Evolutionary conservation across 2,329 filamentous ascomycete genomes (phyloP).

Genomic region (Cladosporium cucumerinum): DNA sequence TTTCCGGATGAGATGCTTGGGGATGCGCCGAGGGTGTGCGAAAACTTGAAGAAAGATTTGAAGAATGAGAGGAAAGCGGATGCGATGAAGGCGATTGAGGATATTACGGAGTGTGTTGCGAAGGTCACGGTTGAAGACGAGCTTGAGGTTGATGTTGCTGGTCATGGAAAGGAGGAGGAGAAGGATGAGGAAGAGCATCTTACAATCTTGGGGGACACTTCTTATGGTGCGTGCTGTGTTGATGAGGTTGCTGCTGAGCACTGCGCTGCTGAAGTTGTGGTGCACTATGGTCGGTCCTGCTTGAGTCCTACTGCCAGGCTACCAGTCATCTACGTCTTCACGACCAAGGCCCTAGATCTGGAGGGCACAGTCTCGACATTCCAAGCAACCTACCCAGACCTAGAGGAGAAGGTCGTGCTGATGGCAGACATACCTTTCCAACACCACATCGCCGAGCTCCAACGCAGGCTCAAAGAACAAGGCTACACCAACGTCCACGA

Average conservation of each 20-base stretch:
- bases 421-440: conserved; percentile 90
- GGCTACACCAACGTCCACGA: conserved; percentile 71
- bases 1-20: conserved; percentile 91
- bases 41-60: conserved; percentile 47
- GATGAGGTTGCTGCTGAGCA: conserved; percentile 97
- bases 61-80: background rate
- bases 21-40: conserved; percentile 78
- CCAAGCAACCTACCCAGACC: conserved; percentile 63
- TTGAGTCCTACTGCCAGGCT: conserved; percentile 83
- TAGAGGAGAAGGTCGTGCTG: conserved; percentile 64
- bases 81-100: conserved; percentile 1
- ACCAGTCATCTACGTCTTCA: conserved; percentile 89
- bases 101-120: background rate
- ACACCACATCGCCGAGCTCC: conserved; percentile 64
- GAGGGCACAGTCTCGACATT: conserved; percentile 61
- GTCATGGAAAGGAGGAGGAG: background rate
- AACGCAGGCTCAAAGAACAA: conserved; percentile 49
- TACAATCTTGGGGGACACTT: conserved; percentile 90
- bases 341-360: conserved; percentile 64
- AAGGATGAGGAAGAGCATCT: conserved; percentile 50
- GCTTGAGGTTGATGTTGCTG: conserved; percentile 9
- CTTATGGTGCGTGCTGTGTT: conserved; percentile 94
- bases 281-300: conserved; percentile 92
- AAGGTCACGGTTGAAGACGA: conserved; percentile 2
- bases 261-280: conserved; percentile 80